Conservation (phyloP, 805 yeast species). For the Cyberlindnera mrakii region DNA sequence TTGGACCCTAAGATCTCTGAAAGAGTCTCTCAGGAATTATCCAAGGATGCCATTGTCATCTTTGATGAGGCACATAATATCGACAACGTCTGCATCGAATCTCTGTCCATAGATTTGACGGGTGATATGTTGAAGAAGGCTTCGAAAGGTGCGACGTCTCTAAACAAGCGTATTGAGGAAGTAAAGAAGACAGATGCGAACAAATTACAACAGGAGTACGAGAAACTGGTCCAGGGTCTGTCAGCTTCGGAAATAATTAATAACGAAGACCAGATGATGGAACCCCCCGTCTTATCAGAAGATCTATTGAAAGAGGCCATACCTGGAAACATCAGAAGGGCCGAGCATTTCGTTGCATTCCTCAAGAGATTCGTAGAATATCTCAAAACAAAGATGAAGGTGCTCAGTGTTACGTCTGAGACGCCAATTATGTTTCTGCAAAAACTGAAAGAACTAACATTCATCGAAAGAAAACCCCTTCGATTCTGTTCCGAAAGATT, state of each 20-base stretch:
- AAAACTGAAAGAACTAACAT: conserved; percentile 89
- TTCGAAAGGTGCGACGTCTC: conserved; percentile 74
- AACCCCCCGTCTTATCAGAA: conserved; percentile 80
- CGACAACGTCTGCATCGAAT: conserved; percentile 97
- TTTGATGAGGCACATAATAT: conserved; percentile 99
- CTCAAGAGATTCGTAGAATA: conserved; percentile 90
- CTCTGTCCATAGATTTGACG: conserved; percentile 84
- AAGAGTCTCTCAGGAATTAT: conserved; percentile 85
- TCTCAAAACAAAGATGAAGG: conserved; percentile 95
- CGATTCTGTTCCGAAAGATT: conserved; percentile 89
- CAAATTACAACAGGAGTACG: conserved; percentile 84
- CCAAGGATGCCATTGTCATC: conserved; percentile 88
- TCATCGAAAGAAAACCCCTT: conserved; percentile 86
- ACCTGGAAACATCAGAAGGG: conserved; percentile 95
- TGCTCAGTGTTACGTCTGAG: conserved; percentile 94
- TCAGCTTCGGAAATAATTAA: conserved; percentile 70
- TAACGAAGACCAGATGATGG: conserved; percentile 66
- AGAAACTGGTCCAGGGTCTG: conserved; percentile 82
- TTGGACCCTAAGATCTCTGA: conserved; percentile 97
- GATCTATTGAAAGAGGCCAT: conserved; percentile 88
- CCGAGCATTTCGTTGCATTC: conserved; percentile 94
- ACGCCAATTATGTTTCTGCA: conserved; percentile 91
- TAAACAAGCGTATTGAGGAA: conserved; percentile 77
- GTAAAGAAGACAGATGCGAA: conserved; percentile 79
- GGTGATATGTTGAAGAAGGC: conserved; percentile 86